These are phyloP conservation scores for Phaeosphaeriaceae sp. DNA, from an alignment of 2,329 filamentous ascomycete species.

Conservation along the genomic window DNA sequence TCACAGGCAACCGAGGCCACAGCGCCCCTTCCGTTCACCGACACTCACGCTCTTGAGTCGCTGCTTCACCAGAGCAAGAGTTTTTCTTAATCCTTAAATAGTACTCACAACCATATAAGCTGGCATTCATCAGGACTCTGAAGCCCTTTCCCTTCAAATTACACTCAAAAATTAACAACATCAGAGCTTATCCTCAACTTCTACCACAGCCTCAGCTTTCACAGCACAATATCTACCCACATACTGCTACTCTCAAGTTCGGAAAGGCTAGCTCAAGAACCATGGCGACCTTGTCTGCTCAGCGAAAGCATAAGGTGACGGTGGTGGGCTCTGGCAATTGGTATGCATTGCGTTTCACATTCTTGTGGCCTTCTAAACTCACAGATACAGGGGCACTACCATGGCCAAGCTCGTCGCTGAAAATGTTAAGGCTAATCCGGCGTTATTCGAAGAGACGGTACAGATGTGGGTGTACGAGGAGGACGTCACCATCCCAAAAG, in stretches of 20 bases:
- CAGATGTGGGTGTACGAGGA: conserved; percentile 99
- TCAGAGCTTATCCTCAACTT: conserved; percentile 27
- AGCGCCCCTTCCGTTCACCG: conserved; percentile 22
- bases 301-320: conserved; percentile 88
- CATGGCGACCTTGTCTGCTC: conserved; percentile 59
- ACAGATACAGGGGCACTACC: conserved; percentile 79
- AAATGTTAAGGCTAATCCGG: conserved; percentile 78
- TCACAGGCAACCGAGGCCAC: conserved; percentile 47
- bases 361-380: conserved; percentile 4
- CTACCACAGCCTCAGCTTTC: conserved; percentile 9
- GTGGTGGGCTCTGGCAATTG: conserved; percentile 97
- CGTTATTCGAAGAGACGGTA: conserved; percentile 85
- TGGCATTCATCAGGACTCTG: conserved; percentile 30
- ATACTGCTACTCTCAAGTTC: conserved; percentile 2
- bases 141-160: conserved; percentile 15
- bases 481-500: conserved; percentile 74
- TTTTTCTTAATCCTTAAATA: conserved; percentile 17
- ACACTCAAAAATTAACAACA: conserved; percentile 19
- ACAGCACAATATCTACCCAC: conserved; percentile 11
- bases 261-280: conserved; percentile 20
- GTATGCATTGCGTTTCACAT: conserved; percentile 55
- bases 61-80: conserved; percentile 19
- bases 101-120: conserved; percentile 22
- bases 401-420: conserved; percentile 97
- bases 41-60: conserved; percentile 12